Base-by-base conservation (phyloP, 2,329 filamentous ascomycete genomes). In the Trichoderma atroviride region DNA sequence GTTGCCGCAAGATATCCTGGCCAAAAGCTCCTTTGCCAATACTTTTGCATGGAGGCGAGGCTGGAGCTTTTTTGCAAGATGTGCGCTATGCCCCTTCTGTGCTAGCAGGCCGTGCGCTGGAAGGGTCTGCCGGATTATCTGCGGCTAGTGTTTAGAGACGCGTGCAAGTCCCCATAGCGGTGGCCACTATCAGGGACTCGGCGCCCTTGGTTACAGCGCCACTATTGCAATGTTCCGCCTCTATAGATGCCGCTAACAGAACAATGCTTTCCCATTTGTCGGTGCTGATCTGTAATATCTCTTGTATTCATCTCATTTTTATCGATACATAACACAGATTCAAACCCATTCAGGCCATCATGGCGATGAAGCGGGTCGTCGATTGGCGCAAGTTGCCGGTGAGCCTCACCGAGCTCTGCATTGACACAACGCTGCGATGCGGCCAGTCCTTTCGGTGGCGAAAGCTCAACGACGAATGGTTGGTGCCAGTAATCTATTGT, bases 371-470 rank as follows among this genome's bases (percentile, higher is more conserved):
- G 60, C 85, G 84, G 35, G 83, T 88, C n/a, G 85, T 90, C 19
- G 91, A 93, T 78, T 99, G 96, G 96, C 89, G 89, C 73, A 96
- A 92, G 82, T 82, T 99, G 74, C 94, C 96, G 29, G 83, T 97
- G 52, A 92, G 86, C 71, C 82, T 97, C 40, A 88, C 90, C 4
- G 96, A 99, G 78, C 87, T 99, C 4, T 97, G 93, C 78, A 94
- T 99, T 73, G 93, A 97, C 75, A 99, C 95, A 0, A 97, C 94
- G 0, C 83, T 99, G 40, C 90, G 95, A 71, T 99, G 96, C 78
- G 96, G 96, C 4, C 96, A 99, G 79, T 97, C 95, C 0, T 99
- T 99, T 75, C 90, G 95, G 83, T 99, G 96, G 96, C 91, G 91
- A 71, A 94, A 94, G 77, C 88, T 93, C 60, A 87, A 89, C 55